Conservation (phyloP, 2,329 filamentous ascomycete genomes). For the Colletotrichum endophyticum region DNA sequence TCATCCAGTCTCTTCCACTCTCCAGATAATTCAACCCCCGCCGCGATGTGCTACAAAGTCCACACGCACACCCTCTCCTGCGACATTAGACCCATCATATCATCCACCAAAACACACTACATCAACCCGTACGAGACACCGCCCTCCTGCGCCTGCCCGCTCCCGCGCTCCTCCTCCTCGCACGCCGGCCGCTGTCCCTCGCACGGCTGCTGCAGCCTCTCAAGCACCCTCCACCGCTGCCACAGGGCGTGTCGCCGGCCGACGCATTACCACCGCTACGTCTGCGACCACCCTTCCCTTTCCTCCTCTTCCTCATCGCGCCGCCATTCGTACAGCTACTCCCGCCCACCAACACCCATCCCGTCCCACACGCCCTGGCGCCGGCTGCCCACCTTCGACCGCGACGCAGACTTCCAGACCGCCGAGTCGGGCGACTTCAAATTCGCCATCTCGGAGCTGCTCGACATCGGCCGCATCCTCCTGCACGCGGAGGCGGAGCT, state of each 20-base stretch:
- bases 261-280: constrained; percentile 8
- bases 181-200: constrained; percentile 23
- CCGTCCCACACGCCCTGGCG: neutral
- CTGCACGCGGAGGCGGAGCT: neutral
- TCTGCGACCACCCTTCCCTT: neutral
- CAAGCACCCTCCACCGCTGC: constrained; percentile 21
- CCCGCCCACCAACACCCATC: neutral
- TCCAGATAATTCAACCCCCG: accelerated
- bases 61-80: constrained; percentile 31
- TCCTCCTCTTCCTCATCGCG: constrained; percentile 5
- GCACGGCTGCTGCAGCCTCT: constrained; percentile 31
- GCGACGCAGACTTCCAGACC: neutral
- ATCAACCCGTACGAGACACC: constrained; percentile 28
- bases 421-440: neutral
- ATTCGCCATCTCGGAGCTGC: neutral
- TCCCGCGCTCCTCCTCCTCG: neutral
- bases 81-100: constrained; percentile 31
- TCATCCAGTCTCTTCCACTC: accelerated
- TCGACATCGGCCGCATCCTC: constrained; percentile 9
- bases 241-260: neutral
- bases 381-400: constrained; percentile 7
- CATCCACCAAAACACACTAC: constrained; percentile 23
- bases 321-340: constrained; percentile 21
- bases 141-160: constrained; percentile 23
- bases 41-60: constrained; percentile 24